Conservation (phyloP, 768 basidiomycete species). For the Mycena floridula region DNA sequence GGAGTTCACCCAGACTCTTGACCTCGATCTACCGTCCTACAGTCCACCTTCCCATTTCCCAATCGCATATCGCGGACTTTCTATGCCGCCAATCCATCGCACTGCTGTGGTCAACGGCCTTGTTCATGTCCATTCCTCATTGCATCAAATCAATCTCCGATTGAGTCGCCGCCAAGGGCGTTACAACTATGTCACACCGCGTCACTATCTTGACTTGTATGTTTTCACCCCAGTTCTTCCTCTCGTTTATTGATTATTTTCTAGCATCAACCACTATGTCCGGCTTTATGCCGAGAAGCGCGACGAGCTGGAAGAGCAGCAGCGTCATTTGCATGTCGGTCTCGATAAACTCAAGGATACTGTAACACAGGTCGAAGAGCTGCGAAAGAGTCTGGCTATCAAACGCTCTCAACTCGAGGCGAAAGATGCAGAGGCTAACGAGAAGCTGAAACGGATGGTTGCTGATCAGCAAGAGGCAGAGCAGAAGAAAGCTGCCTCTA, state of each 20-base stretch:
- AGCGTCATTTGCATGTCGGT: constrained; percentile 96
- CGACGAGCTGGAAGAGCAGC: constrained; percentile 96
- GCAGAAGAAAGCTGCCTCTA: constrained; percentile 94
- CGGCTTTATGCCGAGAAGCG: constrained; percentile 92
- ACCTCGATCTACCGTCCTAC: constrained; percentile 85
- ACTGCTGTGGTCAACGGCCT: constrained; percentile 90
- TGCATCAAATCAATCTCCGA: constrained; percentile 84
- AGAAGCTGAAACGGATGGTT: constrained; percentile 97
- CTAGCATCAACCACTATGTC: constrained; percentile 95
- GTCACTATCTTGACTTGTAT: constrained; percentile 98
- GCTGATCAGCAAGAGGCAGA: constrained; percentile 98
- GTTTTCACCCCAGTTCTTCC: constrained; percentile 24
- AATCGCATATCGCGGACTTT: constrained; percentile 76
- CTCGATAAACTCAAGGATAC: constrained; percentile 95
- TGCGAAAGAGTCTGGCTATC: constrained; percentile 89
- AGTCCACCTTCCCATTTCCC: constrained; percentile 80
- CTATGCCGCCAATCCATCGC: constrained; percentile 85
- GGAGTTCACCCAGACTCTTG: constrained; percentile 93
- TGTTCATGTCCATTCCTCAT: constrained; percentile 84
- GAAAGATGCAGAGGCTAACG: constrained; percentile 94
- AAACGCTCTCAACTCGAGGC: constrained; percentile 90
- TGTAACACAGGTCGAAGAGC: constrained; percentile 93
- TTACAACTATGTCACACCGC: constrained; percentile 93
- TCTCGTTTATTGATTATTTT: constrained; percentile 9
- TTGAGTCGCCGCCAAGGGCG: constrained; percentile 91